These are phyloP conservation scores for Pyrus betulifolia DNA, from an alignment of 306 rosid genomes.

Conservation along the genomic window DNA sequence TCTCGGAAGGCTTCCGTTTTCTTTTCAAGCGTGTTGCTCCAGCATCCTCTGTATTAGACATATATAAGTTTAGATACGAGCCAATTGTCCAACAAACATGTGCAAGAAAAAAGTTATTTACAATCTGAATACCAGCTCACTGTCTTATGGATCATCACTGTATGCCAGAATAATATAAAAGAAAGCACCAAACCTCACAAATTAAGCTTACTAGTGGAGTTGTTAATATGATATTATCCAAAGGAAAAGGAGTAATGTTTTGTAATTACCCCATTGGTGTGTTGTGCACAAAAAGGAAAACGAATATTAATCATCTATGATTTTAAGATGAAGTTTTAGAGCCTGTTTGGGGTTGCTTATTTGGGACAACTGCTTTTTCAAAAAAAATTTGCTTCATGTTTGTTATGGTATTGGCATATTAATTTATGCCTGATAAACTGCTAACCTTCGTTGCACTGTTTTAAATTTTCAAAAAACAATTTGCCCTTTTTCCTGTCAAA, in stretches of 20 bases:
- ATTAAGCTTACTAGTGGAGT: background rate
- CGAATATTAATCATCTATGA: background rate
- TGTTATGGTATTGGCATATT: background rate
- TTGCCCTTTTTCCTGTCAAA: background rate
- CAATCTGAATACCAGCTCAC: background rate
- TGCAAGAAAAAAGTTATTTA: background rate
- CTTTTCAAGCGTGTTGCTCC: constrained; percentile 55
- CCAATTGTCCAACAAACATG: background rate
- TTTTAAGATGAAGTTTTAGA: background rate
- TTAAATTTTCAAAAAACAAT: background rate
- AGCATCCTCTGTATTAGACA: constrained; percentile 46
- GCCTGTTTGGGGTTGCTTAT: no score
- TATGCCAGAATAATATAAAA: background rate
- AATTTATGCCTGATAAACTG: background rate
- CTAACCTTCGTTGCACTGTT: background rate
- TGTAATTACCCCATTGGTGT: background rate
- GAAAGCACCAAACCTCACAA: background rate
- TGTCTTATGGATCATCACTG: background rate
- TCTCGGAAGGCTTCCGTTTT: constrained; percentile 80
- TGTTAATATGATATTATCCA: background rate
- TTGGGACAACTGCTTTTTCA: no score
- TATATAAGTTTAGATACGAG: constrained; percentile 6
- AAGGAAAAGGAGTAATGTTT: background rate
- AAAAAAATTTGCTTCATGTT: background rate
- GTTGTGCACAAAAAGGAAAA: background rate